Conservation (phyloP, 2,329 filamentous ascomycete genomes). For the Onygenales sp. region DNA sequence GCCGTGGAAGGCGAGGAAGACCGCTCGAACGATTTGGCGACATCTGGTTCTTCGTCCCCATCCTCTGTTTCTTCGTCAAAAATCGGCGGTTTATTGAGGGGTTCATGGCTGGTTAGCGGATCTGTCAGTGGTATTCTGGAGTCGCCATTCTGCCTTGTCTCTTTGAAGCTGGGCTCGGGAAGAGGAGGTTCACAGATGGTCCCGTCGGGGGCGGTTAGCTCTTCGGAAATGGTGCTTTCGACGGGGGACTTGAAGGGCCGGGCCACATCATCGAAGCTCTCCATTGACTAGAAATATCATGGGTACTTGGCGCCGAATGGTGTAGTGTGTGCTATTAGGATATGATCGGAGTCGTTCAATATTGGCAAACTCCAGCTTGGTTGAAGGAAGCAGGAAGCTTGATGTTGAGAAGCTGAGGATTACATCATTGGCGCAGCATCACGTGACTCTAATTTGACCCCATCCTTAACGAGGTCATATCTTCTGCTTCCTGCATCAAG, state of each 20-base stretch:
- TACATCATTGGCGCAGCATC: too few relatives aligned
- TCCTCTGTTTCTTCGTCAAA: slow-evolving; percentile 26
- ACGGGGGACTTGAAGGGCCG: slow-evolving; percentile 18
- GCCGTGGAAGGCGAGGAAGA: slow-evolving; percentile 28
- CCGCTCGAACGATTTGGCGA: slow-evolving; percentile 37
- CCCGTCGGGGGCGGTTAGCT: slow-evolving; percentile 14
- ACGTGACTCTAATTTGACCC: too few relatives aligned
- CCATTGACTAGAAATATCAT: slow-evolving; percentile 17
- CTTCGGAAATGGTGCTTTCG: slow-evolving; percentile 14
- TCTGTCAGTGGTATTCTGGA: neutral
- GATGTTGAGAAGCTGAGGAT: too few relatives aligned
- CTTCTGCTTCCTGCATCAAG: too few relatives aligned
- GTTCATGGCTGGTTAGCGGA: neutral
- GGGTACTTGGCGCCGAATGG: too few relatives aligned
- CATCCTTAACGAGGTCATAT: too few relatives aligned
- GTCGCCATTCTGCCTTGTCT: neutral
- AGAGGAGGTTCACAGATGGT: slow-evolving; percentile 8
- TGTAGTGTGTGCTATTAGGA: too few relatives aligned
- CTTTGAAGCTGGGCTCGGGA: neutral
- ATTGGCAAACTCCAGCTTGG: too few relatives aligned
- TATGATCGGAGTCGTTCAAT: too few relatives aligned
- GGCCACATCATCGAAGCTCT: slow-evolving; percentile 30
- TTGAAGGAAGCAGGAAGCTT: too few relatives aligned
- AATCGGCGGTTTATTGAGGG: slow-evolving; percentile 15
- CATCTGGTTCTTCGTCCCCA: slow-evolving; percentile 35